phyloP scores from a whole-genome alignment of 768 basidiomycete species.

The Pleurotus citrinopileatus region DNA sequence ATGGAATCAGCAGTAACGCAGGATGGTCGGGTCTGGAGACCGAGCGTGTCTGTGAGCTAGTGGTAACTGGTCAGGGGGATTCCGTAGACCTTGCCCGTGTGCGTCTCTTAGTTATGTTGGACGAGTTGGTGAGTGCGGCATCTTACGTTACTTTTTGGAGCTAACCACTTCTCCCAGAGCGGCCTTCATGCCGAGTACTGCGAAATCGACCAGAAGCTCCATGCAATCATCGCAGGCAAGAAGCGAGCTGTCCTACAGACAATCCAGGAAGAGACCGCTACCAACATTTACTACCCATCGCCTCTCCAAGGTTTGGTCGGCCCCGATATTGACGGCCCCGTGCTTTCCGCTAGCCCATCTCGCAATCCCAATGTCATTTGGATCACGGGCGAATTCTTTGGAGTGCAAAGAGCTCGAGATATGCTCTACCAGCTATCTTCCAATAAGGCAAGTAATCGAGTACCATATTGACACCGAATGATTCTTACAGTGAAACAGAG shows the following conservation, averaged over 20 bases:
- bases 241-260: conserved; percentile 85
- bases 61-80: conserved; percentile 85
- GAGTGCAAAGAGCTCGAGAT: conserved; percentile 90
- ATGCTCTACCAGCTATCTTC: conserved; percentile 90
- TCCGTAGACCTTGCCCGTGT: conserved; percentile 91
- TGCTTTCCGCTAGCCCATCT: conserved; percentile 32
- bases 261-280: conserved; percentile 96
- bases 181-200: conserved; percentile 88
- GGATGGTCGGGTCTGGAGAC: conserved; percentile 92
- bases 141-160: neutral
- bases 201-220: conserved; percentile 94
- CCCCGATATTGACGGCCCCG: conserved; percentile 48
- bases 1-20: conserved; percentile 71
- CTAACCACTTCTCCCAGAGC: conserved; percentile 48
- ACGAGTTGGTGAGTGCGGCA: conserved; percentile 74
- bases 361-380: conserved; percentile 79
- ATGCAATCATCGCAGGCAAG: conserved; percentile 86
- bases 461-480: conserved; percentile 7
- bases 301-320: conserved; percentile 85
- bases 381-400: conserved; percentile 98
- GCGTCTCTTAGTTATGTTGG: conserved; percentile 87
- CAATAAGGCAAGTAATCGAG: conserved; percentile 61
- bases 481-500: conserved; percentile 45
- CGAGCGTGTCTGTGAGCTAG: conserved; percentile 90
- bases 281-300: conserved; percentile 94